Evolutionary conservation across 805 yeast species (phyloP), one percentile per base, ranked within the genome.

Genomic region (Ogataea corticis): DNA sequence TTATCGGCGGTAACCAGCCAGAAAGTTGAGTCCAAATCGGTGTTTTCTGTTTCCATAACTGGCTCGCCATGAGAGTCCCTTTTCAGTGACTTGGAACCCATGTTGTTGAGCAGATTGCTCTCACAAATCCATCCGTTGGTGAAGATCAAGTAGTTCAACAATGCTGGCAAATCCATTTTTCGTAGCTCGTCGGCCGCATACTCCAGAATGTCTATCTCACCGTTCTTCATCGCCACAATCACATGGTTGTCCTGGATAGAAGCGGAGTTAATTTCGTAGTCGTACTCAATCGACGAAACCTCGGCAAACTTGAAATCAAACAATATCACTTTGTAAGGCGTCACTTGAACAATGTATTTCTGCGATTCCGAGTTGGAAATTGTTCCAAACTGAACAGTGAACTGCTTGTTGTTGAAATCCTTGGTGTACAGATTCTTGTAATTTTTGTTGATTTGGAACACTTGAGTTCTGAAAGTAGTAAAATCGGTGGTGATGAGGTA

Each of bases 1-100:
- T 85, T 87, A 59, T 84, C 91, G 46, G 89, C 91, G 2, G 91
- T 85, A 5, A 84, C 87, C 38, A 83, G 75, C 35, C 86, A 72
- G 54, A 84, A 85, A 70, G 72, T 44, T 69, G 72, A 55, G 57
- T 70, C 64, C 55, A 70, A 36, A n/a, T 44, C 44, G 1, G 47
- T 27, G 33, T 52, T 45, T 30, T 58, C 59, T 39, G 50, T 37
- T 52, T 51, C 51, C 51, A 52, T 18, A 16, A 62, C 55, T 5
- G 51, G 32, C 35, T 54, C 51, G 12, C 61, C 68, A 30, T 53
- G 46, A 11, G 39, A 27, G 23, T 54, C 52, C 44, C 69, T 53
- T 31, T 61, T 61, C 1, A 51, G 46, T 15, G 59, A 46, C 27
- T 55, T 58, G 3, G 61, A 68, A 48, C 66, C 62, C 12, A 70